phyloP scores from a whole-genome alignment of 352 stramenopile genomes.

The Phytopythium montanum region DNA sequence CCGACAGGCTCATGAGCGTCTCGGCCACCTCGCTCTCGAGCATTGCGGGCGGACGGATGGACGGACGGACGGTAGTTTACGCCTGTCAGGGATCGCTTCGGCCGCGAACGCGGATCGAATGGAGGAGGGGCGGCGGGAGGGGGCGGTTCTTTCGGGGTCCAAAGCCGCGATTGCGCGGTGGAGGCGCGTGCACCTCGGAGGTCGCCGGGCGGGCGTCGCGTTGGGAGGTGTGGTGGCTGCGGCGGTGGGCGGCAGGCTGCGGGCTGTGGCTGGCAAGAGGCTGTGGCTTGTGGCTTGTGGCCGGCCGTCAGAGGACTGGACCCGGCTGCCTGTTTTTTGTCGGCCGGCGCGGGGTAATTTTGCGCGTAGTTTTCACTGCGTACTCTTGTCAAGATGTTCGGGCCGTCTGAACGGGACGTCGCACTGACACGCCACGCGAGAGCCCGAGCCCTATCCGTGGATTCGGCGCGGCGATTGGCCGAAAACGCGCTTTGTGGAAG shows the following conservation, averaged over 20 bases:
- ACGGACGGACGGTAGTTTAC: too few relatives aligned
- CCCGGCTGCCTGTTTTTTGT: background rate
- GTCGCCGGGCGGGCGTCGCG: too few relatives aligned
- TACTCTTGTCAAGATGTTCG: background rate
- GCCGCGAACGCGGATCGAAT: background rate
- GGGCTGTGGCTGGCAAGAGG: background rate
- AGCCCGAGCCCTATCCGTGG: background rate
- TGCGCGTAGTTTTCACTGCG: background rate
- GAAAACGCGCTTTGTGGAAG: background rate
- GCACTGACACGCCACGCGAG: background rate
- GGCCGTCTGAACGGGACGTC: background rate
- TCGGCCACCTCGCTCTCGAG: constrained; percentile 72
- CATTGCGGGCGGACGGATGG: constrained; percentile 20
- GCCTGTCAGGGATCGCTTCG: too few relatives aligned
- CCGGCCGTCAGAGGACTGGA: background rate
- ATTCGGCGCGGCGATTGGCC: background rate
- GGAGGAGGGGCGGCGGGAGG: background rate
- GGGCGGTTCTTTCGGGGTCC: background rate
- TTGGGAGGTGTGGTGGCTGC: too few relatives aligned
- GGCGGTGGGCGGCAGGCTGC: background rate
- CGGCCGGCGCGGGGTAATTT: background rate
- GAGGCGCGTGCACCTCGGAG: background rate
- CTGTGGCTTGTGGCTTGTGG: background rate
- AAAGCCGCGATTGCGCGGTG: background rate
- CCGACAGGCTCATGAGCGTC: constrained; percentile 79